phyloP scores from a whole-genome alignment of 2,329 filamentous ascomycete species.

The Ilyonectria mors-panacis region DNA sequence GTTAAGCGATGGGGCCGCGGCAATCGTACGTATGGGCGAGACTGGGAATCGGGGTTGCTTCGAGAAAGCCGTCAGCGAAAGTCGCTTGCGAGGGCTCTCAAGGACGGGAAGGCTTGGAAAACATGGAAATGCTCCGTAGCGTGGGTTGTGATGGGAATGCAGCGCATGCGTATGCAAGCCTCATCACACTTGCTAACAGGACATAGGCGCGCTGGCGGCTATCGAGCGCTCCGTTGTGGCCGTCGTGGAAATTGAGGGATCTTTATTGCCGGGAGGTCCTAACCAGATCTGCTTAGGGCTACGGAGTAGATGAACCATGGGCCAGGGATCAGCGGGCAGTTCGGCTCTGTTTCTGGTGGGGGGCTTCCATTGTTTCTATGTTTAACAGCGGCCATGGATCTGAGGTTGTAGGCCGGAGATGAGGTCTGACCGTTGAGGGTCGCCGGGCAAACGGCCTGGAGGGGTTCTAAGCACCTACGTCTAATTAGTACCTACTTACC shows the following conservation, averaged over 20 bases:
- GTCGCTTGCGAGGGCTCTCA: background rate
- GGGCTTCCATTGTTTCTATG: too few relatives aligned
- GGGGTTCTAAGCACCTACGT: background rate
- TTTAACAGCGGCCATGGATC: background rate
- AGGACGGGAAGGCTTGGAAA: constrained; percentile 4
- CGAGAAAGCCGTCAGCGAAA: background rate
- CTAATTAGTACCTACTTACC: too few relatives aligned
- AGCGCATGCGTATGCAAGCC: constrained; percentile 18
- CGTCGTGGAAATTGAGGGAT: constrained; percentile 3
- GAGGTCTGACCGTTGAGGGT: background rate
- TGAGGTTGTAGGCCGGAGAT: background rate
- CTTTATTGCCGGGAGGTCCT: constrained; percentile 1
- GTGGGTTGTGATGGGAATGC: constrained; percentile 19
- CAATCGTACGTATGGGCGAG: constrained; percentile 5
- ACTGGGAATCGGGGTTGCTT: background rate
- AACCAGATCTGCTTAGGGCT: constrained; percentile 20
- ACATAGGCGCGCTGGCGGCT: constrained; percentile 25
- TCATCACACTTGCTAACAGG: constrained; percentile 16
- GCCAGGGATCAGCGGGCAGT: constrained; percentile 8
- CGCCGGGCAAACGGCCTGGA: background rate
- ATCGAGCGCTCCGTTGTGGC: constrained; percentile 1
- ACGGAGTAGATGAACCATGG: constrained; percentile 3
- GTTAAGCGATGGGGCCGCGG: constrained; percentile 6
- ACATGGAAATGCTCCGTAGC: constrained; percentile 12
- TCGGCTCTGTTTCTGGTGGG: background rate